These are phyloP conservation scores for Fragaria nilgerrensis DNA, from an alignment of 306 rosid genomes.

Conservation along the genomic window DNA sequence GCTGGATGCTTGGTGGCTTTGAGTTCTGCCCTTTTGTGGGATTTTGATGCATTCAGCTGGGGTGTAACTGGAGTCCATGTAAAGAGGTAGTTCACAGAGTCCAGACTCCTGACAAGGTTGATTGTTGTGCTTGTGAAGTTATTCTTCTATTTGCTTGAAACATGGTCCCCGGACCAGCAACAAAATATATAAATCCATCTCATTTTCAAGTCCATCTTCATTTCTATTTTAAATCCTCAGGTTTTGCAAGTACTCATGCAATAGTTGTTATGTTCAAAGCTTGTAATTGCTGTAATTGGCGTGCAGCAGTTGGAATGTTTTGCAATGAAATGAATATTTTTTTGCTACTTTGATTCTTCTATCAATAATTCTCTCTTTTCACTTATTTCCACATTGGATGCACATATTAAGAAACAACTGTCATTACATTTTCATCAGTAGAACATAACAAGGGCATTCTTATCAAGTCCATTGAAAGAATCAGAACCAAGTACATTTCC, in stretches of 20 bases:
- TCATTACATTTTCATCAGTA: background rate
- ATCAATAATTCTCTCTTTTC: background rate
- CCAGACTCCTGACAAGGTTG: slow-evolving; percentile 2
- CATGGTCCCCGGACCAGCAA: background rate
- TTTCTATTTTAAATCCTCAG: slow-evolving; percentile 18
- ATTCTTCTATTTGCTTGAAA: slow-evolving; percentile 8
- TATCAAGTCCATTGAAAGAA: background rate
- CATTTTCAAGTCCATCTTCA: background rate
- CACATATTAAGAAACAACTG: background rate
- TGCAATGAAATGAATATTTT: background rate
- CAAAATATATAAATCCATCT: background rate
- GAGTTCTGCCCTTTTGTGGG: slow-evolving; percentile 3
- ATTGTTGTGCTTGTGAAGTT: slow-evolving; percentile 14
- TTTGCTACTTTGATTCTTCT: background rate
- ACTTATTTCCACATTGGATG: background rate
- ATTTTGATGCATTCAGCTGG: background rate
- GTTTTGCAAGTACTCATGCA: slow-evolving; percentile 7
- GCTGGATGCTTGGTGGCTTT: slow-evolving; percentile 27
- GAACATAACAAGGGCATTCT: background rate
- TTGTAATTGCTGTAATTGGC: background rate
- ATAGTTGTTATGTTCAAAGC: slow-evolving; percentile 9
- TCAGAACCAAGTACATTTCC: slow-evolving; percentile 2
- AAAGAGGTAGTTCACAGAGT: background rate
- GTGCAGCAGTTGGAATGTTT: background rate
- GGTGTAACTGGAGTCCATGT: background rate